Conservation (phyloP, 2,329 filamentous ascomycete genomes). For the Cladosporium velox region DNA sequence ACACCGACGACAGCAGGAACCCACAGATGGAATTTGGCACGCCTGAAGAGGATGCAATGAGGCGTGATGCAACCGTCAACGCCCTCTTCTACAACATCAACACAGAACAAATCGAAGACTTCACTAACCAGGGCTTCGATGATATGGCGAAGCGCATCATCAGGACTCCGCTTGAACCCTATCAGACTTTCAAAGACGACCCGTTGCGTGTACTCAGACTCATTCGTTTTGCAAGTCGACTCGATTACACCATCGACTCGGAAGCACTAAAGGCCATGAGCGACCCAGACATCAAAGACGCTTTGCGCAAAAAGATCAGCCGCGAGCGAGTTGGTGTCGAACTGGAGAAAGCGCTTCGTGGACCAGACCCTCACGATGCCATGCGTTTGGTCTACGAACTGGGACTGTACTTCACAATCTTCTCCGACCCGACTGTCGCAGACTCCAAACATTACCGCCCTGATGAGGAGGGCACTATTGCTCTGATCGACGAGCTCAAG, state of each 20-base stretch:
- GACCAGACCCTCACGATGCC: constrained; percentile 64
- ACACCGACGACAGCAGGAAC: constrained; percentile 84
- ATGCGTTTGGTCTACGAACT: constrained; percentile 68
- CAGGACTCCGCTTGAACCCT: constrained; percentile 80
- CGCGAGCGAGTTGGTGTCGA: constrained; percentile 86
- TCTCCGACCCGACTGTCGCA: constrained; percentile 62
- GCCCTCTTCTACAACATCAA: constrained; percentile 94
- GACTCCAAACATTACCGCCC: constrained; percentile 56
- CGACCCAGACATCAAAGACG: constrained; percentile 72
- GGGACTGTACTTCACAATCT: constrained; percentile 70
- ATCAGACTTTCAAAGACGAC: constrained; percentile 92
- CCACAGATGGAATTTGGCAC: constrained; percentile 93
- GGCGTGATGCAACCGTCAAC: constrained; percentile 91
- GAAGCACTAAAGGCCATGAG: constrained; percentile 73
- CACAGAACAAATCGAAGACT: constrained; percentile 77
- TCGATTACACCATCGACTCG: constrained; percentile 75
- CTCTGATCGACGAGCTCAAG: constrained; percentile 65
- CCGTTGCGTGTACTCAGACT: constrained; percentile 83
- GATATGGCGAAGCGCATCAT: constrained; percentile 76
- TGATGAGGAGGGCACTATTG: constrained; percentile 61
- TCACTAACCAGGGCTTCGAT: constrained; percentile 70
- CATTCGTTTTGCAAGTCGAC: constrained; percentile 84
- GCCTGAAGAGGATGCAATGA: constrained; percentile 81
- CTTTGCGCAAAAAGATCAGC: constrained; percentile 85
- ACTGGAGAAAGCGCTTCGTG: constrained; percentile 86